Evolutionary conservation across 2,329 filamentous ascomycete genomes (phyloP).

Genomic region (Septoria linicola): DNA sequence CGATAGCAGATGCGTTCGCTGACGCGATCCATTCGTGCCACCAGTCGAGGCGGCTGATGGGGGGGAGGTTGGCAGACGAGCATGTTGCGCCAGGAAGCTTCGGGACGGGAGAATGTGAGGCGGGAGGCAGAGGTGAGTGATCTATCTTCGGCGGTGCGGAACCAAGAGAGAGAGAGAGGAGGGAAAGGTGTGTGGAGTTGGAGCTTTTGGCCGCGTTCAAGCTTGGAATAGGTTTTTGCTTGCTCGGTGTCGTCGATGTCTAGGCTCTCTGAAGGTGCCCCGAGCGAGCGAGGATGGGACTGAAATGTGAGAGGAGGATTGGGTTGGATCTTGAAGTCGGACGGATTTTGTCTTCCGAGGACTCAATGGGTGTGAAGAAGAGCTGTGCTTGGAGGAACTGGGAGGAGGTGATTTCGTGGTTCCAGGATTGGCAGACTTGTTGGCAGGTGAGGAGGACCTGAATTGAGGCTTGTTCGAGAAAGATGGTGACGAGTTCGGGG

Average conservation of each 20-base stretch:
- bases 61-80: slow-evolving; percentile 18
- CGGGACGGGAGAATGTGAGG: slow-evolving; percentile 12
- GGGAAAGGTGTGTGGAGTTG: slow-evolving; percentile 1
- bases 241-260: neutral
- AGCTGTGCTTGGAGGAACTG: slow-evolving; percentile 13
- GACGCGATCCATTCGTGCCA: slow-evolving; percentile 18
- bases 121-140: slow-evolving; percentile 4
- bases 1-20: neutral
- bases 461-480: slow-evolving; percentile 10
- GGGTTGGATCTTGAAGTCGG: slow-evolving; percentile 16
- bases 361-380: slow-evolving; percentile 2
- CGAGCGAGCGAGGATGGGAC: slow-evolving; percentile 1
- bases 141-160: slow-evolving; percentile 4
- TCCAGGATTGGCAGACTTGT: slow-evolving; percentile 17
- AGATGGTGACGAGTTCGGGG: slow-evolving; percentile 14
- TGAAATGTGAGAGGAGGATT: slow-evolving; percentile 6
- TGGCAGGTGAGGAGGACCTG: slow-evolving; percentile 17
- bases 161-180: slow-evolving; percentile 14
- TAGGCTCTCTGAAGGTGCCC: neutral
- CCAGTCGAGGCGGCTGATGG: slow-evolving; percentile 15
- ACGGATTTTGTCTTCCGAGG: neutral
- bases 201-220: neutral
- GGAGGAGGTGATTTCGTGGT: slow-evolving; percentile 5
- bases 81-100: slow-evolving; percentile 23
- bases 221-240: neutral